These are phyloP conservation scores for Cerrena zonata DNA, from an alignment of 1,284 basidiomycete species.

Conservation along the genomic window DNA sequence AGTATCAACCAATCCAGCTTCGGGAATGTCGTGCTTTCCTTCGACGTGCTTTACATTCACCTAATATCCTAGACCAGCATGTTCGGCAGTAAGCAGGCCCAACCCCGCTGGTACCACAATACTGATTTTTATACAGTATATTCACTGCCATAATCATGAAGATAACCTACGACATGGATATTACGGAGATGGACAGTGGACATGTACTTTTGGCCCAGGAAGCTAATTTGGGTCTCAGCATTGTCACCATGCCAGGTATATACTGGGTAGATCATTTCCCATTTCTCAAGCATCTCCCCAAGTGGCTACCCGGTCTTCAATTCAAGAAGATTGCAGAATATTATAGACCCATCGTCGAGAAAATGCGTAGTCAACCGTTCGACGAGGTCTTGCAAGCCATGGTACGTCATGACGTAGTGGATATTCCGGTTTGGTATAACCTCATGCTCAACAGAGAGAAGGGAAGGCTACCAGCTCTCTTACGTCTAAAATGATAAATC, in stretches of 20 bases:
- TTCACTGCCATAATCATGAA: conserved; percentile 4
- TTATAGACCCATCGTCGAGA: conserved; percentile 8
- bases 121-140: not conserved
- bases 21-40: conserved; percentile 16
- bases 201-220: not conserved
- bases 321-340: conserved; percentile 11
- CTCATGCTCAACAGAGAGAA: not conserved
- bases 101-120: not conserved
- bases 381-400: conserved; percentile 4
- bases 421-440: not conserved
- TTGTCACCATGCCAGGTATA: not conserved
- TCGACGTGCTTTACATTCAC: conserved; percentile 14
- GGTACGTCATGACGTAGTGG: conserved; percentile 5
- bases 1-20: conserved; percentile 15
- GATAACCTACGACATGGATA: conserved; percentile 6
- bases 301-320: conserved; percentile 15
- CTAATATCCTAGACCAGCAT: conserved; percentile 12
- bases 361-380: conserved; percentile 9
- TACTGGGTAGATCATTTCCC: conserved; percentile 17
- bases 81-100: conserved; percentile 19
- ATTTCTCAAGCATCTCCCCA: conserved; percentile 11
- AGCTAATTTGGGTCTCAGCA: not conserved
- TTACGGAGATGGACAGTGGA: conserved; percentile 4
- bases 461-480: not conserved
- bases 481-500: not conserved